Base-by-base conservation (phyloP, 306 rosid genomes). In the Quercus gilva region DNA sequence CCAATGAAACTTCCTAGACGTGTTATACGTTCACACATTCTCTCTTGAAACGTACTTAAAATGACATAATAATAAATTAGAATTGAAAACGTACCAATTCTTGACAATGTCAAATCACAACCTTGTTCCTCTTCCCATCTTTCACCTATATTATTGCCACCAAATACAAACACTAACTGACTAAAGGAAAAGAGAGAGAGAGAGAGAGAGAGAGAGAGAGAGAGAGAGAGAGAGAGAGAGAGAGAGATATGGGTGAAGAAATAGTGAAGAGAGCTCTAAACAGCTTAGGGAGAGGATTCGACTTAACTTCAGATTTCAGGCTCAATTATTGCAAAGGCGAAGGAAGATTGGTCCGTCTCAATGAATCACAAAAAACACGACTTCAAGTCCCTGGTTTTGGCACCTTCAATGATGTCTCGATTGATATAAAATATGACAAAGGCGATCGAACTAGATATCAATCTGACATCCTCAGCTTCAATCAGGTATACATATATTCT, bases 281-380 rank as follows among this genome's bases (percentile, higher is more conserved):
- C 52, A 84, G 98, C 84, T 83, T 95, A 19, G 99, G 99, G n/a
- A 92, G 82, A 88, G 99, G 99, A 6, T 93, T 95, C 74, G 99
- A 95, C 37, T 63, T 95, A 6, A 87, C 98, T 19, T 90, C 96
- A 12, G 99, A 95, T 90, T 95, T 93, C 88, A 80, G 87, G 35
- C 97, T 92, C 41, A 75, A 90, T 10, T 95, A 86, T 80, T 93
- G 96, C 87, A 93, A 92, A 89, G 97, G 97, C 26, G 35, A 84
- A 70, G 79, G 78, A 2, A 84, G 94, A 35, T 76, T 95, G 69
- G 84, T 93, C 72, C 4, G 77, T 55, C 87, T 95, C 7, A 90
- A 89, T 58, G 89, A 90, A 71, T n/a, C 71, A 0, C 79, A 83
- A n/a, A 83, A 43, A 75, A 56, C 72, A 26, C 87, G 83, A 3